Base-by-base conservation (phyloP, 352 stramenopile species). In the Peronospora farinosa region DNA sequence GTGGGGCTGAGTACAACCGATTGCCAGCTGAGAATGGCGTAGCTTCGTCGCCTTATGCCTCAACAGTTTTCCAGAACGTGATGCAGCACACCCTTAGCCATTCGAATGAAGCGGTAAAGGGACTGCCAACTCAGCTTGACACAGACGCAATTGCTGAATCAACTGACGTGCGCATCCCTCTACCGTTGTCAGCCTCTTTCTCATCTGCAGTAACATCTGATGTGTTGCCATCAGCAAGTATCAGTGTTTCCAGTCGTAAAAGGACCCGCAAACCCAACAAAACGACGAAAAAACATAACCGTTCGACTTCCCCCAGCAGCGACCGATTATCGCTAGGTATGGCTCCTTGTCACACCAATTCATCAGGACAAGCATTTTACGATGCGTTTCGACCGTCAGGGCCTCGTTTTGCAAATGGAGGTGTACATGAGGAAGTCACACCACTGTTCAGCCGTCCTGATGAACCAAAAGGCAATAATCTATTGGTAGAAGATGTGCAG, bases 181-280 rank as follows among this genome's bases (percentile, higher is more conserved):
- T n/a, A 32, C 16, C 35, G 25, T 58, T 36, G 21, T 43, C 46
- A 13, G 30, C 53, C n/a, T 12, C 27, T 40, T 40, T 30, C 2
- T 53, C 33, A 28, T 40, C 41, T 52, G 25, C 16, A 33, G 38
- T 46, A 40, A 53, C 31, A 23, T 19, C 10, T 16, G 15, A 30
- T 23, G 16, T 41, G 11, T 48, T 42, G 28, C 45, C 40, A 40
- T 33, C 51, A 17, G 13, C 38, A 35, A 57, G 31, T 40, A 40
- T 23, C 11, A 36, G 40, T 32, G 23, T 49, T 10, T 54, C 28
- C n/a, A 42, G 46, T 36, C 63, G 63, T 16, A 70, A 70, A 63
- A 35, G 60, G 13, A 63, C 60, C 41, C 66, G 66, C 17, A 75
- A 75, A 38, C 66, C 66, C 5, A 40, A 33, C 6, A 63, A 57